Evolutionary conservation across 2,329 filamentous ascomycete species (phyloP).

Genomic region (Thelonectria discophora): DNA sequence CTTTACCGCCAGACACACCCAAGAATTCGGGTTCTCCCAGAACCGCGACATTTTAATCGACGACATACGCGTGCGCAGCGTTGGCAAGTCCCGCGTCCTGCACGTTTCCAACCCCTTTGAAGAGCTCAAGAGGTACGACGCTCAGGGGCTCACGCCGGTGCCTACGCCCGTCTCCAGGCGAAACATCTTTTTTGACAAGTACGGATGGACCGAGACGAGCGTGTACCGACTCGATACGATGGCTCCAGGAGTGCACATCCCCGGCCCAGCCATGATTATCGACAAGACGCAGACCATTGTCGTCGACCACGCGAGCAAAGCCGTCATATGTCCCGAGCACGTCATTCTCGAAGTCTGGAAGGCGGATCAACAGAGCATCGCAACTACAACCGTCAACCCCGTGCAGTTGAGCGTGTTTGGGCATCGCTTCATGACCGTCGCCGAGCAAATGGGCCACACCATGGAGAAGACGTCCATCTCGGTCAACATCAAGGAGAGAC

Average conservation of each 20-base stretch:
- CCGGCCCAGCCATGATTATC: conserved; percentile 75
- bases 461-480: conserved; percentile 80
- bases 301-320: conserved; percentile 58
- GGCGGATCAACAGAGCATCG: conserved; percentile 27
- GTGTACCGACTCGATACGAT: conserved; percentile 40
- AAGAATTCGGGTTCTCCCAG: conserved; percentile 54
- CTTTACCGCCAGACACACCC: conserved; percentile 49
- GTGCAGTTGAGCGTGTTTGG: conserved; percentile 79
- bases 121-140: conserved; percentile 35
- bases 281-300: conserved; percentile 80
- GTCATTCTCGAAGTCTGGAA: conserved; percentile 48
- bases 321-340: conserved; percentile 46
- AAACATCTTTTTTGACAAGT: conserved; percentile 40
- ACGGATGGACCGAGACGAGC: conserved; percentile 40
- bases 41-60: conserved; percentile 53
- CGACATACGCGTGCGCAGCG: conserved; percentile 53
- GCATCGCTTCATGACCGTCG: conserved; percentile 83
- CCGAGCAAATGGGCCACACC: conserved; percentile 81
- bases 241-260: conserved; percentile 31
- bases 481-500: conserved; percentile 80
- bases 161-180: conserved; percentile 33
- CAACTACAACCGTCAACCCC: conserved; percentile 66
- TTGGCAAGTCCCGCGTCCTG: conserved; percentile 41
- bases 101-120: conserved; percentile 39
- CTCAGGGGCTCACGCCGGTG: conserved; percentile 6